Conservation (phyloP, 129 eudicot genomes). For the Flaveria linearis region DNA sequence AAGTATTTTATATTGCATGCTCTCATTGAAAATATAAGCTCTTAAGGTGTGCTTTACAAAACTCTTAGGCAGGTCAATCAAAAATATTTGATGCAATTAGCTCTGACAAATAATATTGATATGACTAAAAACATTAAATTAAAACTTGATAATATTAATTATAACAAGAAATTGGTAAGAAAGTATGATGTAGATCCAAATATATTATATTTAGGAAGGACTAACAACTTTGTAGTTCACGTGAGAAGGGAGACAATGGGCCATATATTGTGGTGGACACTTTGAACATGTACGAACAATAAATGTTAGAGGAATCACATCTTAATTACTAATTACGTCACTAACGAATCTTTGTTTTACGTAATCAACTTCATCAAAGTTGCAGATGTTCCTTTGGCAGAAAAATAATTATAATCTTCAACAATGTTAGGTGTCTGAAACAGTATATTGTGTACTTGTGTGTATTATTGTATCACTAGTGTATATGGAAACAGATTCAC, state of each 20-base stretch:
- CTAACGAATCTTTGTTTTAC: constrained; percentile 32
- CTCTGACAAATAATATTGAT: neutral
- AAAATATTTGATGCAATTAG: neutral
- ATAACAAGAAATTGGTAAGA: neutral
- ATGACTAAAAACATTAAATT: neutral
- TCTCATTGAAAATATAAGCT: too few relatives aligned
- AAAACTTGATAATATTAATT: neutral
- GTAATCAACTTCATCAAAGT: constrained; percentile 1
- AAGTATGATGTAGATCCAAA: neutral
- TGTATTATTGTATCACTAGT: neutral
- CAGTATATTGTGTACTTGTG: neutral
- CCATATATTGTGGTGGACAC: constrained; percentile 17
- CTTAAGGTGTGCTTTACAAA: too few relatives aligned
- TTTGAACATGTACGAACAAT: constrained; percentile 13
- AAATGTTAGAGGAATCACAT: constrained; percentile 14
- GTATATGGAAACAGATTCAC: too few relatives aligned
- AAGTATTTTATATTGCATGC: too few relatives aligned
- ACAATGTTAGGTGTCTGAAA: neutral
- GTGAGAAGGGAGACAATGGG: constrained; percentile 18
- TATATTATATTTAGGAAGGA: neutral
- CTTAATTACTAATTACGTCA: constrained; percentile 28
- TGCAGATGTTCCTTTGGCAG: neutral
- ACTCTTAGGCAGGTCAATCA: too few relatives aligned
- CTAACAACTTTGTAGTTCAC: constrained; percentile 10
- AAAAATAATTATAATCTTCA: neutral